Evolutionary conservation across 192 early-diverging fungal genomes (phyloP), one percentile per base, ranked within the genome.

Genomic region (Coemansia sp.): DNA sequence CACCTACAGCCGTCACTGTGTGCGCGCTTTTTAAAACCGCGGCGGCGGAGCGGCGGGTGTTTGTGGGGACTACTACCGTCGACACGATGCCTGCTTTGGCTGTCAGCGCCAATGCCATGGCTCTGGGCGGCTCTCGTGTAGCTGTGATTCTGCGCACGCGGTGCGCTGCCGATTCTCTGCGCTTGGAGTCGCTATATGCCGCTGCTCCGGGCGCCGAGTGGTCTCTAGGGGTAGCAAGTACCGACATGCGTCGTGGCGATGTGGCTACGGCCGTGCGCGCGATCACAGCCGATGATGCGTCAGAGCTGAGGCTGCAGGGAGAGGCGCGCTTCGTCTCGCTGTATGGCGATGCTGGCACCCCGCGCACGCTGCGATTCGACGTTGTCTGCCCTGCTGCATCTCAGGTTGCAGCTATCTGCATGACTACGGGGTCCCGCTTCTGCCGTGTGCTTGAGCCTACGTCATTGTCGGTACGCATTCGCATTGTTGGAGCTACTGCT

Each of bases 221-320:
- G 56, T 3, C 50, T 37, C 34, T 48, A 24, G 63, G 31, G 31
- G 50, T 24, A n/a, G 40, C 27, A 21, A 63, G 74, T 27, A 60
- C 64, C 48, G 67, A 60, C 24, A 39, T 77, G 62, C 75, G 50
- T 24, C 66, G 44, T 11, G 75, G 66, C 56, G 75, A 69, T 4
- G 36, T 34, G 1, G 41, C 27, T 16, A 72, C 75, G 6, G n/a
- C 31, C 7, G 70, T 77, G 36, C 44, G 64, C 48, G 70, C 60
- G 41, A 24, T 59, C 24, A 53, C 19, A 17, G 48, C 10, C 17
- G 33, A 40, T 27, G 16, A 19, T 33, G 11, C 16, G 54, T 33
- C 13, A 16, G 54, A 57, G 7, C 54, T 57, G 31, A 11, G 29
- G 13, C 54, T 57, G 17, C 16, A 17, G 31, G 54, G 54, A 4